phyloP scores from a whole-genome alignment of 1,284 basidiomycete species.

The Mrakiaceae sp. region DNA sequence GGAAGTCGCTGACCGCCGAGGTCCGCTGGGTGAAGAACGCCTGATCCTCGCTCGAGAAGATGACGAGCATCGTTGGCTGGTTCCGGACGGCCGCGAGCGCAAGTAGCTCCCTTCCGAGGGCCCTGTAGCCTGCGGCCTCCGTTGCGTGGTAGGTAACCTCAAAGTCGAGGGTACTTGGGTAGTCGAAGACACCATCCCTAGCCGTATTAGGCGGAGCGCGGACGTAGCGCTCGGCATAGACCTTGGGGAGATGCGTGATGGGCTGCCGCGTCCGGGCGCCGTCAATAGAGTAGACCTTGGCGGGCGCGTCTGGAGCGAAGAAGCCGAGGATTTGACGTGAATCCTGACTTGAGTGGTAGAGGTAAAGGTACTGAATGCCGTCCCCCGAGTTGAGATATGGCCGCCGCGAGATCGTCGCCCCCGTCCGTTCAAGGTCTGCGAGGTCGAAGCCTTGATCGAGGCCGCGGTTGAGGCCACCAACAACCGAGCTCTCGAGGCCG shows the following conservation, averaged over 20 bases:
- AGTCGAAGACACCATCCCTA: slow-evolving; percentile 43
- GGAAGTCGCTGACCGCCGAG: slow-evolving; percentile 69
- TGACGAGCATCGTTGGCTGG: slow-evolving; percentile 58
- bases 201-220: slow-evolving; percentile 26
- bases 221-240: slow-evolving; percentile 51
- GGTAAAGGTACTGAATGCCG: slow-evolving; percentile 69
- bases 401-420: slow-evolving; percentile 48
- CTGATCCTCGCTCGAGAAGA: slow-evolving; percentile 78
- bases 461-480: slow-evolving; percentile 68
- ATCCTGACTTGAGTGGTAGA: slow-evolving; percentile 77
- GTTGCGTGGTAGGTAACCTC: slow-evolving; percentile 63
- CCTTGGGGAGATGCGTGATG: slow-evolving; percentile 61
- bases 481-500: slow-evolving; percentile 49
- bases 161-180: slow-evolving; percentile 61
- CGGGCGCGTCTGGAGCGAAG: slow-evolving; percentile 61
- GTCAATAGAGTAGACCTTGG: slow-evolving; percentile 82
- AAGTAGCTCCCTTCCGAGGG: slow-evolving; percentile 77
- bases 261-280: slow-evolving; percentile 71
- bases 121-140: slow-evolving; percentile 69
- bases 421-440: slow-evolving; percentile 61
- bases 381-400: slow-evolving; percentile 66
- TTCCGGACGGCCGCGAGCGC: slow-evolving; percentile 48
- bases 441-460: slow-evolving; percentile 77
- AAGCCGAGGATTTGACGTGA: slow-evolving; percentile 82
- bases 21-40: slow-evolving; percentile 69